Evolutionary conservation across 352 stramenopile genomes (phyloP), one percentile per base, ranked within the genome.

Genomic region (Pythium rhizo-oryzae): DNA sequence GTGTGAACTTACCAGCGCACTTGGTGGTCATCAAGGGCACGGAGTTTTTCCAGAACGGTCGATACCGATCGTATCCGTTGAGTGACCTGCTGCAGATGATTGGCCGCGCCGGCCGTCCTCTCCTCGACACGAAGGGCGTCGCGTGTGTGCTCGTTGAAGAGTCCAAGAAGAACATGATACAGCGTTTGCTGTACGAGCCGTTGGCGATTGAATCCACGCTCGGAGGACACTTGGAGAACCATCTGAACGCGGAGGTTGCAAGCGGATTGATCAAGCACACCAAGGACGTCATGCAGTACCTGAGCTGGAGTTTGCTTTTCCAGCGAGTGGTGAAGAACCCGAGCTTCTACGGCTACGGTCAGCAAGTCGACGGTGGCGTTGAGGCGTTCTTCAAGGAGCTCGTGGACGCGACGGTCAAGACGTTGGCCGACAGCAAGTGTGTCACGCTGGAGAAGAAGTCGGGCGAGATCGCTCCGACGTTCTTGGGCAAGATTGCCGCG

Each of bases 71-170:
- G 69, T 99, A 99, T 71, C 94, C 97, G 33, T 85, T 99, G 59
- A 99, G 97, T 15, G 97, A 99, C 76, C 81, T 99, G 37, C 73
- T 99, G n/a, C 98, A 99, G 76, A 99, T 99, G 98, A 99, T 99
- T 83, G 98, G 98, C 15, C 84, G 98, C 57, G 98, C 98, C 5
- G 98, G 98, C 11, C 88, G 98, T 4, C 97, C 97, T 24, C 82
- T 98, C 49, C 97, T 99, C 71, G 97, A 99, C 75, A 92, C 92
- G 21, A 89, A 93, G 72, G 96, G 96, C 39, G 84, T 98, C 37
- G 98, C 97, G 18, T 98, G 98, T 72, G 97, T 99, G 19, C 89
- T 99, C 53, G 96, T 98, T 11, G 90, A 98, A 73, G 96, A 98
- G 62, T 93, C 90, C 46, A 99, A 99, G 83, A 99, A 99, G 83